Evolutionary conservation across 768 basidiomycete species (phyloP).

Genomic region (Agrocybe pediades): DNA sequence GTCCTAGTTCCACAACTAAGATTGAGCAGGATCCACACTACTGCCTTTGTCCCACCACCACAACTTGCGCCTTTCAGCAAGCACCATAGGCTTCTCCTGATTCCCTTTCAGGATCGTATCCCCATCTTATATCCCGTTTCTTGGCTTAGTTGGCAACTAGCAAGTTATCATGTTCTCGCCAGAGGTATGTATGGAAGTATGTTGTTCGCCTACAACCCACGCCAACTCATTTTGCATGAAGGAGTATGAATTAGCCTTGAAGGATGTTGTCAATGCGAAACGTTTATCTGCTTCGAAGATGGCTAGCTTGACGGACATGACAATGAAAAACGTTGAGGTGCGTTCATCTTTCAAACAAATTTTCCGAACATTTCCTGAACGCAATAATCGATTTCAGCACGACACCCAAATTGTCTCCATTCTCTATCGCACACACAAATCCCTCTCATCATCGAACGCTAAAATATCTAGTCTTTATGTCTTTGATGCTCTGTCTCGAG

Average conservation of each 20-base stretch:
- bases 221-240: slow-evolving; percentile 31
- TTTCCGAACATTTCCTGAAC: not conserved
- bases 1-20: slow-evolving; percentile 9
- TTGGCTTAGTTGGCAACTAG: not conserved
- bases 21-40: too few species aligned
- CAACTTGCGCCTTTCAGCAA: not conserved
- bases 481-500: slow-evolving; percentile 91
- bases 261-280: slow-evolving; percentile 81
- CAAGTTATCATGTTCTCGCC: slow-evolving; percentile 37
- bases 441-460: slow-evolving; percentile 53
- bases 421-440: slow-evolving; percentile 88
- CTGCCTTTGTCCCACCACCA: too few species aligned
- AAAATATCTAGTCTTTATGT: slow-evolving; percentile 92
- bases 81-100: not conserved
- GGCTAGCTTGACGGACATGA: slow-evolving; percentile 70
- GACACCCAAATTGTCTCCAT: slow-evolving; percentile 88
- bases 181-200: slow-evolving; percentile 33
- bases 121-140: not conserved
- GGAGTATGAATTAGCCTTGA: slow-evolving; percentile 81
- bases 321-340: slow-evolving; percentile 79
- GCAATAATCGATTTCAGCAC: slow-evolving; percentile 44
- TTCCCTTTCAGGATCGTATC: not conserved
- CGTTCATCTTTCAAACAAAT: slow-evolving; percentile 24
- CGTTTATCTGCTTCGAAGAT: slow-evolving; percentile 89
- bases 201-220: not conserved